Base-by-base conservation (phyloP, 2,329 filamentous ascomycete species). In the Falciphora oryzae region DNA sequence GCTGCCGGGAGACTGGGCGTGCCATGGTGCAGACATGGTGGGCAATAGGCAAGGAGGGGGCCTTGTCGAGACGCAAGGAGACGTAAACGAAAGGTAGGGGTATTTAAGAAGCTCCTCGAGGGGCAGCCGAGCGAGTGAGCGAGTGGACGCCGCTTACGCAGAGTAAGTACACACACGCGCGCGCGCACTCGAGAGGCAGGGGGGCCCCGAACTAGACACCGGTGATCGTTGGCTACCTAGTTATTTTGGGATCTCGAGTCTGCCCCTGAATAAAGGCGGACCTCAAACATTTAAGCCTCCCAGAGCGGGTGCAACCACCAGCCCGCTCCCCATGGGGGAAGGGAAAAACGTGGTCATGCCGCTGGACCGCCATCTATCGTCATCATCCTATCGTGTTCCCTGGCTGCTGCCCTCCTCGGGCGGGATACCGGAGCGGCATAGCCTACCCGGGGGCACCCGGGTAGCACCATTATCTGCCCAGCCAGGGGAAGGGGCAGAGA, bases 1-100 rank as follows among this genome's bases (percentile, higher is more conserved):
- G 18, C 18, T 11, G 22, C 44, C 22, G 44, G 18, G 44, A 10
- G 44, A n/a, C 44, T 22, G 44, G 4, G 22, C 16, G 22, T 18
- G 57, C 25, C 68, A 68, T 70, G 65, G 56, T 67, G 69, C 57
- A 69, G 67, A 66, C 68, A 71, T 71, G 38, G 65, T 61, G 66
- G 64, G 53, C 32, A 22, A n/a, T 53, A 11, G 22, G 44, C 44
- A 8, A 53, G 6, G 44, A 22, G 18, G 44, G 44, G 44, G 44
- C 44, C 18, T 53, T 22, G 44, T 11, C 6, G 22, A 53, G 10
- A 14, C 14, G 35, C 6, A 10, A 53, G 44, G 44, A n/a, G 44
- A 11, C 10, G 44, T 53, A 6, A 53, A 11, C 44, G 16, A n/a
- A 11, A 53, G 18, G 44, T n/a, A 8, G 44, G 2, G 44, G 18